Conservation (phyloP, 352 stramenopile species). For the Aphanomyces cochlioides region DNA sequence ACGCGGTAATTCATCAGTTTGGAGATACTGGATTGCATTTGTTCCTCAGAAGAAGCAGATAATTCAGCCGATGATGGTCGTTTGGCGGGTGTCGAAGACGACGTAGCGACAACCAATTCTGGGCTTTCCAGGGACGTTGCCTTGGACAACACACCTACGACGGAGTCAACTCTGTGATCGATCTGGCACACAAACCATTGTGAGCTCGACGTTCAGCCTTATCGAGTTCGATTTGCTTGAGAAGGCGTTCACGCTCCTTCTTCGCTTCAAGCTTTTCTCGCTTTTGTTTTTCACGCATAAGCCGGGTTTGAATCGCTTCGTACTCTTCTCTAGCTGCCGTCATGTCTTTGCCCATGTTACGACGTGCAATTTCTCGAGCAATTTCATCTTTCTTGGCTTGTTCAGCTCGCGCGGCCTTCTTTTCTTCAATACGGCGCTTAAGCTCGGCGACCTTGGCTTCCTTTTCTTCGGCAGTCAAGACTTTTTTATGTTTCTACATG, state of each 20-base stretch:
- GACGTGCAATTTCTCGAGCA: slow-evolving; percentile 67
- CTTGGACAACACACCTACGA: background rate
- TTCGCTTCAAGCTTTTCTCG: slow-evolving; percentile 88
- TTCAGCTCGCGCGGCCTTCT: slow-evolving; percentile 71
- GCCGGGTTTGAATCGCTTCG: slow-evolving; percentile 69
- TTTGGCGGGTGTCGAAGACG: slow-evolving; percentile 16
- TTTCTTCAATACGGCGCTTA: slow-evolving; percentile 71
- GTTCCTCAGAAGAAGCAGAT: slow-evolving; percentile 56
- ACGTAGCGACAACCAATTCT: background rate
- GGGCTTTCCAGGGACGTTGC: slow-evolving; percentile 7
- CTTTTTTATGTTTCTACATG: slow-evolving; percentile 38
- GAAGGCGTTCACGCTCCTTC: slow-evolving; percentile 83
- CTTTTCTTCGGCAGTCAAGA: slow-evolving; percentile 86
- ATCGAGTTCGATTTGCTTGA: slow-evolving; percentile 87
- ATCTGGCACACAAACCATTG: slow-evolving; percentile 59
- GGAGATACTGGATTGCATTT: slow-evolving; percentile 65
- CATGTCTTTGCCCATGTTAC: slow-evolving; percentile 71
- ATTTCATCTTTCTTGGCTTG: slow-evolving; percentile 73
- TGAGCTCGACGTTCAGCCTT: slow-evolving; percentile 85
- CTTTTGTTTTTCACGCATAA: slow-evolving; percentile 78
- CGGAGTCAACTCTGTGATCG: slow-evolving; percentile 8
- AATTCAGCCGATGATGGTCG: background rate
- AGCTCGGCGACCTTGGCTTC: slow-evolving; percentile 76
- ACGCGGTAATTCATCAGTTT: slow-evolving; percentile 86
- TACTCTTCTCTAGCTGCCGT: slow-evolving; percentile 76